phyloP scores from a whole-genome alignment of 2,329 filamentous ascomycete genomes.

The Apiospora malaysiana region DNA sequence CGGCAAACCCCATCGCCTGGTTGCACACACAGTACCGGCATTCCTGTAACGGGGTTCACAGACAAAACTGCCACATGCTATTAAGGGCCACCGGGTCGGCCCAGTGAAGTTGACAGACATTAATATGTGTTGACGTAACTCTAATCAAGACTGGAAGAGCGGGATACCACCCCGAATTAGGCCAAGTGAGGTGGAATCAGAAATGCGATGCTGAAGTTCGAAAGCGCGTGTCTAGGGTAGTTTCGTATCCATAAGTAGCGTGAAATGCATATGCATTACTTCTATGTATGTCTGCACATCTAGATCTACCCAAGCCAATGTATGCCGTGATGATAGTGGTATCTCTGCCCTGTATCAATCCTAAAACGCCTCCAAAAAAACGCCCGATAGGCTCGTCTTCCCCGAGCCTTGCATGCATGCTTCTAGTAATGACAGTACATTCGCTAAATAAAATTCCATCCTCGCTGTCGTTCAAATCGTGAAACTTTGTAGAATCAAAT shows the following conservation, averaged over 20 bases:
- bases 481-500: slow-evolving; percentile 1
- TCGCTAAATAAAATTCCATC: neutral
- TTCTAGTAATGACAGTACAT: neutral
- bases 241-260: neutral
- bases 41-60: neutral
- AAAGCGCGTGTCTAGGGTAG: neutral
- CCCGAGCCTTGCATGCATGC: slow-evolving; percentile 4
- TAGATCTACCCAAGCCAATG: slow-evolving; percentile 4
- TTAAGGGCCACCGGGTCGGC: neutral
- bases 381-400: neutral
- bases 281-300: neutral
- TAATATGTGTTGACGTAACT: neutral
- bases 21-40: neutral
- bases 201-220: neutral
- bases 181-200: neutral
- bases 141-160: neutral
- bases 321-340: neutral
- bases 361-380: neutral
- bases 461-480: neutral
- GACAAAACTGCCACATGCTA: too few relatives aligned
- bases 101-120: neutral
- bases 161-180: neutral
- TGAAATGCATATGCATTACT: neutral
- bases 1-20: neutral
- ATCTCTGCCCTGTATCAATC: neutral